Conservation (phyloP, 2,329 filamentous ascomycete genomes). For the Balansia obtecta region DNA sequence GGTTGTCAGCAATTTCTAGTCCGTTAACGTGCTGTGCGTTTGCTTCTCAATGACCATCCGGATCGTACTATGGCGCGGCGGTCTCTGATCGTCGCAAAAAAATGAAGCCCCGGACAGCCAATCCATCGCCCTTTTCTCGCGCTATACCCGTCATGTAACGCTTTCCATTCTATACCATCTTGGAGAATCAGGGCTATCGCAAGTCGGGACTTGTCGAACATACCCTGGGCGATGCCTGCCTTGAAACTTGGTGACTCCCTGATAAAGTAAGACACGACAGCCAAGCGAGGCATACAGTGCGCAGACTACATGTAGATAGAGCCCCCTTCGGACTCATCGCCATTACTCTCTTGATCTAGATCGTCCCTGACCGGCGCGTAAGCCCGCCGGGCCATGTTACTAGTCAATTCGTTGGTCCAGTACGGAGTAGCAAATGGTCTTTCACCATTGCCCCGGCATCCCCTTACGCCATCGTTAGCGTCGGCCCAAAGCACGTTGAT, state of each 20-base stretch:
- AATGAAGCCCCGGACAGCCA: no score
- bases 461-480: slow-evolving; percentile 21
- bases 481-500: slow-evolving; percentile 18
- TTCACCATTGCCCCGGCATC: slow-evolving; percentile 18
- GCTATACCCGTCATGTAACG: not conserved
- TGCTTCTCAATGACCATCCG: no score
- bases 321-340: slow-evolving; percentile 17
- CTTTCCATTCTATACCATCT: not conserved
- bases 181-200: not conserved
- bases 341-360: slow-evolving; percentile 18
- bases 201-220: not conserved
- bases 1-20: no score
- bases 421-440: slow-evolving; percentile 15
- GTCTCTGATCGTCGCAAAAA: no score
- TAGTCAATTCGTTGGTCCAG: slow-evolving; percentile 24
- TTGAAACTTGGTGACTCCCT: slow-evolving; percentile 12
- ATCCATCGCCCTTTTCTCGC: no score
- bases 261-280: slow-evolving; percentile 14
- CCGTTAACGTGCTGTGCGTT: no score
- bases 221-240: slow-evolving; percentile 10
- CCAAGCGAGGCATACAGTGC: slow-evolving; percentile 7
- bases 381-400: slow-evolving; percentile 20
- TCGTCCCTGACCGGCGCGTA: slow-evolving; percentile 23
- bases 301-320: slow-evolving; percentile 16
- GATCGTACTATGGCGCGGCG: no score